Percentiles rank a stretch among this genome's conserved stretches.
phyloP scores from a whole-genome alignment of 2,329 filamentous ascomycete genomes.

The Aspergillus sp. region DNA sequence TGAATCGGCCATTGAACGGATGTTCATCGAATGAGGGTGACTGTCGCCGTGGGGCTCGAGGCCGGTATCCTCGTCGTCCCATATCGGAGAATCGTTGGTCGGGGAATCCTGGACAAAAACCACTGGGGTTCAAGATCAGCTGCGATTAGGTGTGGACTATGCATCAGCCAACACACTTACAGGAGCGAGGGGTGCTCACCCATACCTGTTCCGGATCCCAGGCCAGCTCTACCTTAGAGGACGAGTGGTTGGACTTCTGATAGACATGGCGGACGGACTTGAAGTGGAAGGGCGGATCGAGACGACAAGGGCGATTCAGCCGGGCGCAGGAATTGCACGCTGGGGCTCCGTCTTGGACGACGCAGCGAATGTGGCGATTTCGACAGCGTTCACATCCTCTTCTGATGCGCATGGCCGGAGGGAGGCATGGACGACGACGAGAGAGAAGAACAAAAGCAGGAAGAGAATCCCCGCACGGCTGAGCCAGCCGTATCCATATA shows the following conservation, averaged over 20 bases:
- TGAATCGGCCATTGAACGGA: no score
- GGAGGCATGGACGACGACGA: not conserved
- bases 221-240: constrained; percentile 19
- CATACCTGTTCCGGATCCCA: constrained; percentile 24
- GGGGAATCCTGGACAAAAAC: constrained; percentile 18
- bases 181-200: constrained; percentile 20
- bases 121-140: constrained; percentile 9
- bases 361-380: constrained; percentile 27
- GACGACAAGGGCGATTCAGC: constrained; percentile 19
- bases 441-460: not conserved
- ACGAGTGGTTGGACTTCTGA: constrained; percentile 19
- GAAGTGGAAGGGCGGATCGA: constrained; percentile 26
- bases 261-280: constrained; percentile 25
- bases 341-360: constrained; percentile 17
- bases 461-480: no score
- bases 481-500: no score
- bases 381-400: constrained; percentile 27
- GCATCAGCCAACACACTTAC: constrained; percentile 8
- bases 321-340: constrained; percentile 21
- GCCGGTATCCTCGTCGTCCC: constrained; percentile 3
- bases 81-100: no score
- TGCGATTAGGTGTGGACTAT: not conserved
- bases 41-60: constrained; percentile 1
- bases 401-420: constrained; percentile 20
- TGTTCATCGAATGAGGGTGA: not conserved